Evolutionary conservation across 129 eudicot species (phyloP).

Genomic region (Flaveria sonorensis): DNA sequence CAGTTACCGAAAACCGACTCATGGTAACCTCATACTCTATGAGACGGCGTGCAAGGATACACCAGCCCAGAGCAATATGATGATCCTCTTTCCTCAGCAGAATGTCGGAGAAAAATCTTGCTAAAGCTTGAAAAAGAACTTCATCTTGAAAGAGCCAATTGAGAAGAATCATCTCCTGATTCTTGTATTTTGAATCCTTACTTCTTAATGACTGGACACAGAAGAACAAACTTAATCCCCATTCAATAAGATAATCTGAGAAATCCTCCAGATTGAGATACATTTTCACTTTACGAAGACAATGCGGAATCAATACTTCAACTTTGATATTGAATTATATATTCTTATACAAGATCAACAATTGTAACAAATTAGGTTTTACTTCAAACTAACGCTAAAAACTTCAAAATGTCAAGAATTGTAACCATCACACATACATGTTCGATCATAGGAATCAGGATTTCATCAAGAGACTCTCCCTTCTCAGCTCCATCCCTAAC

Average conservation of each 20-base stretch:
- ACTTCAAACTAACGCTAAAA: background rate
- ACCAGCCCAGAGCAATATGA: slow-evolving; percentile 83
- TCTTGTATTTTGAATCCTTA: slow-evolving; percentile 54
- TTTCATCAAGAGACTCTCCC: slow-evolving; percentile 60
- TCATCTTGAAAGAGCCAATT: slow-evolving; percentile 90
- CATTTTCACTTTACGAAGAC: slow-evolving; percentile 4
- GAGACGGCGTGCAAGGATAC: slow-evolving; percentile 72
- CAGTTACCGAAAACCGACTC: slow-evolving; percentile 45
- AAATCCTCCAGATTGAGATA: background rate
- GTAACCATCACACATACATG: slow-evolving; percentile 45
- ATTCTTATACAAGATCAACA: background rate
- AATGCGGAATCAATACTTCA: background rate
- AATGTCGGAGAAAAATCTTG: slow-evolving; percentile 51
- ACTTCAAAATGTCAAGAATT: background rate
- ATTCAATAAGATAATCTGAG: background rate
- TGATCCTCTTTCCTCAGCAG: slow-evolving; percentile 71
- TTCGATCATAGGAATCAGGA: slow-evolving; percentile 76
- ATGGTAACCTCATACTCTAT: slow-evolving; percentile 61
- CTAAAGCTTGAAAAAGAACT: slow-evolving; percentile 51
- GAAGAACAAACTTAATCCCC: background rate
- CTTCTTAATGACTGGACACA: slow-evolving; percentile 53
- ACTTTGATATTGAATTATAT: background rate
- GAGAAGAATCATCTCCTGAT: slow-evolving; percentile 71
- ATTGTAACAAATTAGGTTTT: slow-evolving; percentile 15
- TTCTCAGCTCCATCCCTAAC: slow-evolving; percentile 65